Evolutionary conservation across 176 grass and related monocot genomes (phyloP), one percentile per base, ranked within the genome.

Genomic region (Hordeum vulgare): DNA sequence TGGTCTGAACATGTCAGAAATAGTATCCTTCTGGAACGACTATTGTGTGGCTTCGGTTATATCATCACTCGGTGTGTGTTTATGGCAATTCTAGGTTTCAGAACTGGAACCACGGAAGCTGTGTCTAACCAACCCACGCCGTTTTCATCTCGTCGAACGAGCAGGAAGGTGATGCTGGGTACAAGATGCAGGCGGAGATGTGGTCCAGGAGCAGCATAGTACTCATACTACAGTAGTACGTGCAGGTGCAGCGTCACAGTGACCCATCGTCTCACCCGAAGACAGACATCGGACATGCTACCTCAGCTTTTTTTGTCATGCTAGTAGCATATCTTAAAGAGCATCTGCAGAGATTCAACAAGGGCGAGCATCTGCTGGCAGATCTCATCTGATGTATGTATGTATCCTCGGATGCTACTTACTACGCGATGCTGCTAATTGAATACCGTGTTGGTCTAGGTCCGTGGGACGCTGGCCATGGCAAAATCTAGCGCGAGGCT

Each of bases 361-460:
- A 29, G 59, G 51, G 71, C 24, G 59, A 57, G 24, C 74, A 88
- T 79, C 56, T 58, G 11, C 70, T 26, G 21, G 42, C 49, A 76
- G 11, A 56, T 74, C 72, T 36, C 42, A 25, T 56, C 53, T 56
- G 18, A 56, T 72, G 40, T 47, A 54, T 51, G 47, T 7, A 6
- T n/a, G n/a, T n/a, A 31, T 74, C 72, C 45, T 80, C 41, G 37
- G 51, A 79, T 85, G 35, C 26, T 78, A 28, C 45, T 61, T 78
- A 28, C 45, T 61, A 68, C 45, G 67, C 5, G 24, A 7, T 37
- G 24, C 7, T 37, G 29, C 8, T 7, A 71, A 49, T 33, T 54
- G 26, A 36, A 64, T 58, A 28, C n/a, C 28, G 11, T 20, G 18
- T 33, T 63, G 18, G 62, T 54, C 28, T 13, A 1, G 18, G 11